Evolutionary conservation across 139 green algal species (phyloP).

Genomic region (Tetradesmus obliquus): DNA sequence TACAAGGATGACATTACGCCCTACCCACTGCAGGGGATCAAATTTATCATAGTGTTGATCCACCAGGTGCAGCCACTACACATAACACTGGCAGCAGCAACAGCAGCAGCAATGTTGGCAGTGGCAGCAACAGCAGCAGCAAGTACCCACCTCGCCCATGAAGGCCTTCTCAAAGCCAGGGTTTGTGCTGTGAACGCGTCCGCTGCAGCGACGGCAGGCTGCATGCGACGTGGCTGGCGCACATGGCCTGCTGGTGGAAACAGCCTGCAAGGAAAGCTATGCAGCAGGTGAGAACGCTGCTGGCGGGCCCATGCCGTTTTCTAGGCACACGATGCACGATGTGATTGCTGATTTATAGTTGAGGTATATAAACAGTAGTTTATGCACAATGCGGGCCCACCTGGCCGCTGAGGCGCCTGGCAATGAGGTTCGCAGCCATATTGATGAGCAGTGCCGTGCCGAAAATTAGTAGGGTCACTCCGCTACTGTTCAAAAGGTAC

Average conservation of each 20-base stretch:
- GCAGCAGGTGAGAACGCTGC: neutral
- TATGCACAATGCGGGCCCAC: neutral
- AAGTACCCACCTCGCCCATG: slow-evolving; percentile 57
- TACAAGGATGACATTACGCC: neutral
- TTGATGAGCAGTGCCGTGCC: neutral
- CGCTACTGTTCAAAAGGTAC: neutral
- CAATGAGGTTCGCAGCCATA: slow-evolving; percentile 4
- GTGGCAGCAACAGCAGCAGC: neutral
- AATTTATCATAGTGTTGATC: neutral
- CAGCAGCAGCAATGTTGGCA: neutral
- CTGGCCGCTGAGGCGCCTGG: slow-evolving; percentile 6
- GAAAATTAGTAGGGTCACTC: neutral
- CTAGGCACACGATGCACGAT: neutral
- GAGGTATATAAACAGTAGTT: neutral
- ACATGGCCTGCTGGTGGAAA: slow-evolving; percentile 16
- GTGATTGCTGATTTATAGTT: neutral
- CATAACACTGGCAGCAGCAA: neutral
- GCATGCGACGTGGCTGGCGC: neutral
- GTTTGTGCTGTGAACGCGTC: slow-evolving; percentile 22
- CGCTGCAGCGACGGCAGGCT: neutral
- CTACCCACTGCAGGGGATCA: neutral
- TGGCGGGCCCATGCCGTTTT: neutral
- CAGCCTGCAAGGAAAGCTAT: slow-evolving; percentile 16
- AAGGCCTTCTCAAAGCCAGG: slow-evolving; percentile 56
- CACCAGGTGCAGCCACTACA: neutral